Evolutionary conservation across 768 basidiomycete species (phyloP).

Genomic region (Tremella mesenterica): DNA sequence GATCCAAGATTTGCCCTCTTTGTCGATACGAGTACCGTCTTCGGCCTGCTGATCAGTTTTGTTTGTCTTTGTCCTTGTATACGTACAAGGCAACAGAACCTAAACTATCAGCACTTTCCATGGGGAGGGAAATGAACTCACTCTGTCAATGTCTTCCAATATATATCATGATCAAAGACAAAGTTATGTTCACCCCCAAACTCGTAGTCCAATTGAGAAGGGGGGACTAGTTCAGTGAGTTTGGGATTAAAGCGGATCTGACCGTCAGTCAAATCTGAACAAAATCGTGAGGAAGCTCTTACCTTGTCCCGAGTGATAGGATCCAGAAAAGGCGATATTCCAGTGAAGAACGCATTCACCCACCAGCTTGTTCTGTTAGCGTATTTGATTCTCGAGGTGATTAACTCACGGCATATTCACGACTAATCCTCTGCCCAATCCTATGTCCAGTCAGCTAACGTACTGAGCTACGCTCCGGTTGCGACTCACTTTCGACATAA

Average conservation of each 20-base stretch:
- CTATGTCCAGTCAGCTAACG: slow-evolving; percentile 3
- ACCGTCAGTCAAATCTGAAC: not conserved
- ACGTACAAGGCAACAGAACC: not conserved
- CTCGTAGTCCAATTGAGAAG: slow-evolving; percentile 66
- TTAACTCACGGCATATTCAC: slow-evolving; percentile 68
- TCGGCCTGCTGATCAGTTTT: slow-evolving; percentile 18
- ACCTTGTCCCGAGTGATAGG: slow-evolving; percentile 84
- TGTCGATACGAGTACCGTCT: slow-evolving; percentile 38
- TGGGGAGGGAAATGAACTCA: slow-evolving; percentile 46
- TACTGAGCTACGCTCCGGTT: not conserved
- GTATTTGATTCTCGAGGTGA: slow-evolving; percentile 51
- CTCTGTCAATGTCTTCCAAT: slow-evolving; percentile 72
- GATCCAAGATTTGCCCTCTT: slow-evolving; percentile 29
- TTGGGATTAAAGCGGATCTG: slow-evolving; percentile 87
- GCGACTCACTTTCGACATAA: slow-evolving; percentile 65
- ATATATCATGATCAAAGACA: slow-evolving; percentile 62
- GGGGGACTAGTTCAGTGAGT: slow-evolving; percentile 63
- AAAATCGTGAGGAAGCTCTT: slow-evolving; percentile 8
- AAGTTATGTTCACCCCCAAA: slow-evolving; percentile 70
- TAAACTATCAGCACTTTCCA: no score
- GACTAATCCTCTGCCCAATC: slow-evolving; percentile 67
- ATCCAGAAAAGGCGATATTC: slow-evolving; percentile 76
- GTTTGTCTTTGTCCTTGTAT: no score
- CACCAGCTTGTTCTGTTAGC: slow-evolving; percentile 49
- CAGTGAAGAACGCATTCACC: slow-evolving; percentile 47